phyloP scores from a whole-genome alignment of 192 early-diverging fungal genomes.

The Coemansia sp. region DNA sequence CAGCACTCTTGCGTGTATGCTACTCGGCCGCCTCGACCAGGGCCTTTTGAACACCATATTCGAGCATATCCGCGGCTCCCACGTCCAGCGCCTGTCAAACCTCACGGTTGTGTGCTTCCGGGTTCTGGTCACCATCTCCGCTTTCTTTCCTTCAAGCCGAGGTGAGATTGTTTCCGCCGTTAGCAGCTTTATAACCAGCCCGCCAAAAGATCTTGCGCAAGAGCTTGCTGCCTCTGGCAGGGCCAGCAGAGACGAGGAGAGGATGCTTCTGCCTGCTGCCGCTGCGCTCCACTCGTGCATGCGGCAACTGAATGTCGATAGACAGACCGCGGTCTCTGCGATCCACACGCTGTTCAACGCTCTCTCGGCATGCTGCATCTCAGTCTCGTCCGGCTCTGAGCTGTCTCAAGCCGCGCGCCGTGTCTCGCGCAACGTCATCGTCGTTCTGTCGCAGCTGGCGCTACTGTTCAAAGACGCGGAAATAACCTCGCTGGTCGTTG shows the following conservation, averaged over 20 bases:
- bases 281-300: constrained; percentile 29
- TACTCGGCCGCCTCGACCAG: constrained; percentile 23
- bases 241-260: constrained; percentile 13
- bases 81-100: constrained; percentile 20
- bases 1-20: constrained; percentile 32
- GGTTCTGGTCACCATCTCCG: constrained; percentile 30
- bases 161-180: constrained; percentile 11
- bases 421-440: constrained; percentile 40
- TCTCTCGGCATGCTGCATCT: constrained; percentile 23
- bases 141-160: constrained; percentile 30
- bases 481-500: constrained; percentile 61
- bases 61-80: constrained; percentile 30
- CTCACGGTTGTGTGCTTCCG: constrained; percentile 44
- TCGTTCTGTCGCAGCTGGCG: constrained; percentile 37
- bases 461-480: constrained; percentile 38
- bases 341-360: constrained; percentile 45
- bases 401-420: constrained; percentile 17
- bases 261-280: constrained; percentile 30
- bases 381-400: background rate
- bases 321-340: constrained; percentile 19
- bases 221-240: constrained; percentile 16
- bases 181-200: constrained; percentile 32
- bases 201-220: constrained; percentile 18
- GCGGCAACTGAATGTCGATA: background rate
- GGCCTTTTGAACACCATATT: constrained; percentile 18